Evolutionary conservation across 805 yeast species (phyloP).

Genomic region (Ogataea polymorpha): DNA sequence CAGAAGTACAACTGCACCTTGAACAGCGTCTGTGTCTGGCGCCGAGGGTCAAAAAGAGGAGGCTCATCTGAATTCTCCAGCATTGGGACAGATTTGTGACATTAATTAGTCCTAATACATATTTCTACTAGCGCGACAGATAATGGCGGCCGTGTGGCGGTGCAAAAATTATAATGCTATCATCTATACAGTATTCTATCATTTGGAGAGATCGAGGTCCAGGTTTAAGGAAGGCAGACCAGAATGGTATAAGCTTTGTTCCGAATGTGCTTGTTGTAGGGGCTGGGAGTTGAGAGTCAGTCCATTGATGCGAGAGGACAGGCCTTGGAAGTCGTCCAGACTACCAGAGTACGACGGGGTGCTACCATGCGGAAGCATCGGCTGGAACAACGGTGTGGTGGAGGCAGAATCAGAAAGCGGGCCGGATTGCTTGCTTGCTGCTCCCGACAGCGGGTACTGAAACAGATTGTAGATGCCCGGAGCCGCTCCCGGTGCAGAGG

Average conservation of each 20-base stretch:
- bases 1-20: constrained; percentile 52
- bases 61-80: constrained; percentile 29
- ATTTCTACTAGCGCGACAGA: constrained; percentile 4
- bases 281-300: constrained; percentile 17
- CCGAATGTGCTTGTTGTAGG: not conserved
- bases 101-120: not conserved
- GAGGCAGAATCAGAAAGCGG: constrained; percentile 15
- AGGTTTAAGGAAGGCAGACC: constrained; percentile 1
- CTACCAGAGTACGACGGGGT: constrained; percentile 13
- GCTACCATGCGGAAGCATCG: constrained; percentile 14
- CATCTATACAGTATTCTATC: not conserved
- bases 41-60: constrained; percentile 40
- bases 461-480: not conserved
- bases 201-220: constrained; percentile 5
- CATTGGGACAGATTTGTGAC: not conserved
- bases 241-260: constrained; percentile 2
- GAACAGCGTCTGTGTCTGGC: constrained; percentile 52
- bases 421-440: constrained; percentile 11
- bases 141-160: constrained; percentile 7
- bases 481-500: constrained; percentile 5
- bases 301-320: constrained; percentile 23
- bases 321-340: constrained; percentile 17
- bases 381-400: constrained; percentile 20
- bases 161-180: constrained; percentile 4
- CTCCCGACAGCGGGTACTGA: constrained; percentile 10